phyloP scores from a whole-genome alignment of 176 grass and related monocot genomes.

The Eragrostis curvula region DNA sequence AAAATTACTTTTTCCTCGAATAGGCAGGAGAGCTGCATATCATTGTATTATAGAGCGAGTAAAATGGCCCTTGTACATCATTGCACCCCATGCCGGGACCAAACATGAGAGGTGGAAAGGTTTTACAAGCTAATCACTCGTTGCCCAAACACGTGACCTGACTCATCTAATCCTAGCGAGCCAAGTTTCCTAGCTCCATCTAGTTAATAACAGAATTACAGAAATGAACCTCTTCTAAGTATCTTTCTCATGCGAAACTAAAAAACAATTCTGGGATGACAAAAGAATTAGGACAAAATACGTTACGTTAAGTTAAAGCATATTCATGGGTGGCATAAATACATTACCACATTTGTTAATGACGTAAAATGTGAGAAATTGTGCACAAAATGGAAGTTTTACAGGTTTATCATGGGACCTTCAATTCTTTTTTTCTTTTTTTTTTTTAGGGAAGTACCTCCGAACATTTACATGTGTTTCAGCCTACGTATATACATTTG shows the following conservation, averaged over 20 bases:
- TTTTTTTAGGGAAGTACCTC: background rate
- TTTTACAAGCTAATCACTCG: too few relatives aligned
- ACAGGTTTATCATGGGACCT: background rate
- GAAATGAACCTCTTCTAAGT: background rate
- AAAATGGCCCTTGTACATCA: too few relatives aligned
- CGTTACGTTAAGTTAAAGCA: background rate
- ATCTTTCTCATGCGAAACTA: background rate
- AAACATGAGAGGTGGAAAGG: too few relatives aligned
- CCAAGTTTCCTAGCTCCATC: too few relatives aligned
- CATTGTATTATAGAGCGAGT: too few relatives aligned
- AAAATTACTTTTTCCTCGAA: too few relatives aligned
- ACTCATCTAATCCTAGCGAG: too few relatives aligned
- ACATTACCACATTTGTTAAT: too few relatives aligned
- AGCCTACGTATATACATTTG: background rate
- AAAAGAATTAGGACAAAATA: background rate
- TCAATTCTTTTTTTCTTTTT: too few relatives aligned
- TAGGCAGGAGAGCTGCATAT: too few relatives aligned
- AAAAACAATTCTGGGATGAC: background rate
- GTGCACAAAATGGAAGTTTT: background rate
- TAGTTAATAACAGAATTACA: slow-evolving; percentile 2
- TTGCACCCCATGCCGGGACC: too few relatives aligned
- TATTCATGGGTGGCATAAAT: background rate
- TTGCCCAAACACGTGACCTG: too few relatives aligned
- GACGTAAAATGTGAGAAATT: background rate
- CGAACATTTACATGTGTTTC: background rate